Conservation (phyloP, 495 filamentous ascomycete genomes). For the Neurospora intermedia region DNA sequence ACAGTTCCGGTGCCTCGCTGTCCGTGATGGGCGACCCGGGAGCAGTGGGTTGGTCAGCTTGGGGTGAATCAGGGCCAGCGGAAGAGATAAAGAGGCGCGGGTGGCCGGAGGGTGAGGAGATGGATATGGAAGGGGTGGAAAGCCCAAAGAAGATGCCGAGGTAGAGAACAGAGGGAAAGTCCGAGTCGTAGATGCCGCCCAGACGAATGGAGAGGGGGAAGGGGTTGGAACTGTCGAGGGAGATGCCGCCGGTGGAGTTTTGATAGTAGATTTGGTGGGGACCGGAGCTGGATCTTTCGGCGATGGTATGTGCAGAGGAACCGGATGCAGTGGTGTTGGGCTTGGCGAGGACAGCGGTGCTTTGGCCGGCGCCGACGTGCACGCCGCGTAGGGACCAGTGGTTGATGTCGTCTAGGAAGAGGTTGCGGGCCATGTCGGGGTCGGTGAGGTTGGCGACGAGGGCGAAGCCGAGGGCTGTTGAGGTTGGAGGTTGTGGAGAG, state of each 20-base stretch:
- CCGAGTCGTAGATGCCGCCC: background rate
- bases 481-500: background rate
- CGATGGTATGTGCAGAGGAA: background rate
- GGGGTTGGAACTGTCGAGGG: background rate
- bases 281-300: background rate
- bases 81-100: background rate
- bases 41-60: background rate
- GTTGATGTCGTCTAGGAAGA: background rate
- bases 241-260: constrained; percentile 1
- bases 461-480: background rate
- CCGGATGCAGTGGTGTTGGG: background rate
- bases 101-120: background rate
- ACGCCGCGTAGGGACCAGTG: background rate
- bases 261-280: constrained; percentile 1
- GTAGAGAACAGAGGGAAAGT: background rate
- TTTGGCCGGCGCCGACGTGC: constrained; percentile 2
- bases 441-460: constrained; percentile 2
- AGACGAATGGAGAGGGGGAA: background rate
- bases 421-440: background rate
- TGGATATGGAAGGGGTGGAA: background rate
- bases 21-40: background rate
- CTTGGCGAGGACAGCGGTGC: background rate
- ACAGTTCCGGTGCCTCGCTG: background rate
- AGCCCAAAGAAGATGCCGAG: background rate
- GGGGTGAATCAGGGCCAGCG: background rate